A percentile compares a stretch with the other conserved stretches of the same genome.
phyloP scores from a whole-genome alignment of 352 stramenopile genomes.

The Lagenidium sp. region DNA sequence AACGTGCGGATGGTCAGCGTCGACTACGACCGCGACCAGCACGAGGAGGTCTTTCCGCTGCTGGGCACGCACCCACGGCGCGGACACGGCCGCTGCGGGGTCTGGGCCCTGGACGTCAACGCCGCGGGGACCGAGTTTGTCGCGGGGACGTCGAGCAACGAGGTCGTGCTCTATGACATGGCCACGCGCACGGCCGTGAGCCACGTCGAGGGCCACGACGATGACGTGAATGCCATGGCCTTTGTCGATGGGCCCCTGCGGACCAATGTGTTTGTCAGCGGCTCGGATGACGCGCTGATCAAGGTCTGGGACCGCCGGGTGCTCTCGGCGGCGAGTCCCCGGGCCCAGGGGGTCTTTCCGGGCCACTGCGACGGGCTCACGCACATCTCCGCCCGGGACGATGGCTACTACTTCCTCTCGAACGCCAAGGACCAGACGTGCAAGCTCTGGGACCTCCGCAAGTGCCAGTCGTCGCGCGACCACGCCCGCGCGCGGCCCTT shows the following conservation, averaged over 20 bases:
- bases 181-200: conserved; percentile 52
- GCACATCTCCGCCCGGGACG: conserved; percentile 72
- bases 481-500: conserved; percentile 33
- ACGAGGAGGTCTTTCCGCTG: conserved; percentile 44
- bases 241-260: conserved; percentile 75
- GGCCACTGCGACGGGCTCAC: conserved; percentile 80
- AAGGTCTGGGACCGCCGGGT: conserved; percentile 83
- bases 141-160: conserved; percentile 62
- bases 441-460: conserved; percentile 82
- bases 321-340: conserved; percentile 60
- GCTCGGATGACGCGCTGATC: conserved; percentile 75
- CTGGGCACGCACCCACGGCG: conserved; percentile 1
- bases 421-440: conserved; percentile 80
- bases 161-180: conserved; percentile 78
- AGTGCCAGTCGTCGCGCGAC: conserved; percentile 47
- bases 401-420: conserved; percentile 86
- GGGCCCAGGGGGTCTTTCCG: conserved; percentile 69
- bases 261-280: conserved; percentile 81
- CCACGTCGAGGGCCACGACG: conserved; percentile 57
- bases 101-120: conserved; percentile 79
- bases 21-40: conserved; percentile 39
- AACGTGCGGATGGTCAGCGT: conserved; percentile 75
- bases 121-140: conserved; percentile 73
- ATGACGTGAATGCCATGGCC: conserved; percentile 80
- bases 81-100: conserved; percentile 43